phyloP scores from a whole-genome alignment of 2,329 filamentous ascomycete species.

The Neurospora sp. region DNA sequence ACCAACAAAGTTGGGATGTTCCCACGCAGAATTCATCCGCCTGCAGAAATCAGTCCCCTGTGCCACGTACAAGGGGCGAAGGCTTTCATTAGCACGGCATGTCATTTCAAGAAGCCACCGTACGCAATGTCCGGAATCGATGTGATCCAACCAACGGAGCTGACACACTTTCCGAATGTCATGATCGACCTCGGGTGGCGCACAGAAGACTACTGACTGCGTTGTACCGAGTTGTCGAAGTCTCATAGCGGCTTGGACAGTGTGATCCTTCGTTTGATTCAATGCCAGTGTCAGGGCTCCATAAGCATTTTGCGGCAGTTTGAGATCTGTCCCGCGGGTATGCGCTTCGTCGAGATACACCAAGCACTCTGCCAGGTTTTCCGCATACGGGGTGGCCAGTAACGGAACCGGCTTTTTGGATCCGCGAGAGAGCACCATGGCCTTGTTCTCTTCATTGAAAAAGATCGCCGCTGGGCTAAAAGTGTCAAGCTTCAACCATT shows the following conservation, averaged over 20 bases:
- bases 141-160: conserved; percentile 16
- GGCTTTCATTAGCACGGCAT: conserved; percentile 46
- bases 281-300: conserved; percentile 48
- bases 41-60: conserved; percentile 53
- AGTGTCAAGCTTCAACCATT: conserved; percentile 39
- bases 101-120: conserved; percentile 56
- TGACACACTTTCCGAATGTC: conserved; percentile 42
- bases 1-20: conserved; percentile 23
- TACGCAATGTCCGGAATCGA: conserved; percentile 33
- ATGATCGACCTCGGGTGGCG: conserved; percentile 51
- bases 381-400: conserved; percentile 42
- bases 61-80: conserved; percentile 45
- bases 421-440: conserved; percentile 27
- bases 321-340: conserved; percentile 51
- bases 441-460: conserved; percentile 37
- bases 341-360: conserved; percentile 54
- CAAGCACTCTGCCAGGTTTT: conserved; percentile 40
- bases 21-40: conserved; percentile 36
- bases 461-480: conserved; percentile 42
- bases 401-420: conserved; percentile 34
- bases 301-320: conserved; percentile 34
- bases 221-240: conserved; percentile 46
- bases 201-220: conserved; percentile 46
- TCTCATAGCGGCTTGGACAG: conserved; percentile 58
- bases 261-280: conserved; percentile 49